Conservation (phyloP, 768 basidiomycete species). For the Tubosaeta sp. region DNA sequence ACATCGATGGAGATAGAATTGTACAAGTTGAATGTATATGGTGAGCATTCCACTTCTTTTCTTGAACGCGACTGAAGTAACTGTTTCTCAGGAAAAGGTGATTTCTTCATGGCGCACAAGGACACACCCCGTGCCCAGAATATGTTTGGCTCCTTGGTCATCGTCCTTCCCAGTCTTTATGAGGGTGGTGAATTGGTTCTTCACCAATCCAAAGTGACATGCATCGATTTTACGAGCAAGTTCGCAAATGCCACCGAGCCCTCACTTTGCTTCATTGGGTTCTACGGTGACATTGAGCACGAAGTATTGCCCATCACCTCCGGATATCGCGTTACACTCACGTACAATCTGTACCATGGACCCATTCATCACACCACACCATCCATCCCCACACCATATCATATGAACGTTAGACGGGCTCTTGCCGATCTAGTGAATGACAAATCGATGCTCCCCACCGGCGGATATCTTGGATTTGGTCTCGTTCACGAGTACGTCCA, state of each 20-base stretch:
- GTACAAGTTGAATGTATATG: constrained; percentile 46
- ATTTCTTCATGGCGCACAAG: constrained; percentile 48
- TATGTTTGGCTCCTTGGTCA: constrained; percentile 50
- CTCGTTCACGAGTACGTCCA: constrained; percentile 11
- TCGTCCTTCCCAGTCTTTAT: constrained; percentile 43
- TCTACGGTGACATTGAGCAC: constrained; percentile 42
- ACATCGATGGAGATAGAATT: constrained; percentile 26
- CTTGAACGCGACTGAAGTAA: neutral
- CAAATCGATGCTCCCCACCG: neutral
- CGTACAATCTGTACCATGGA: constrained; percentile 33
- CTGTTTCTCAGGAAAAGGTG: neutral
- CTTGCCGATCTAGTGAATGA: neutral
- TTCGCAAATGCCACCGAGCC: neutral
- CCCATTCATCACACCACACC: neutral
- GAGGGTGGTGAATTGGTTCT: constrained; percentile 44
- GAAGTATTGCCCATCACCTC: constrained; percentile 38
- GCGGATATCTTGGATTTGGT: constrained; percentile 10
- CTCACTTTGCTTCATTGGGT: constrained; percentile 36
- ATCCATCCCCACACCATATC: neutral
- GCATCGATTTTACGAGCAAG: constrained; percentile 33
- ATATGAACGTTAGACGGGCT: neutral
- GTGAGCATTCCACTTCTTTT: constrained; percentile 18
- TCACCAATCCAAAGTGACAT: constrained; percentile 29
- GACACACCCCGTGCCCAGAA: constrained; percentile 41
- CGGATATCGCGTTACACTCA: constrained; percentile 42